These are phyloP conservation scores for Talaromyces islandicus DNA, from an alignment of 2,329 filamentous ascomycete genomes.

Conservation along the genomic window DNA sequence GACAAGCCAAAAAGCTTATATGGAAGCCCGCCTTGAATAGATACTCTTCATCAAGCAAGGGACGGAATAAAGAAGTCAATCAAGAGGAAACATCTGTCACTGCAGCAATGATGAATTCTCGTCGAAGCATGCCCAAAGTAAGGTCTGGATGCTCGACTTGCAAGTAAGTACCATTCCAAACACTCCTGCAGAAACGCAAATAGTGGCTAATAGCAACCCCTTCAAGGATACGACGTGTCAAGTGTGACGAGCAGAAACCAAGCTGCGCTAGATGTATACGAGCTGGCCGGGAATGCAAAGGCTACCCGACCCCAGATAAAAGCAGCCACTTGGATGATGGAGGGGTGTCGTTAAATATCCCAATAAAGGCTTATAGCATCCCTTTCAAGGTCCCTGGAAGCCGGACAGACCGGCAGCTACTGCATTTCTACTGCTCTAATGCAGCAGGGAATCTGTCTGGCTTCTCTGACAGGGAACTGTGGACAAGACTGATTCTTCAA, in stretches of 20 bases:
- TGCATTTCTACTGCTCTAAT: conserved; percentile 19
- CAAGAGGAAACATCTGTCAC: neutral
- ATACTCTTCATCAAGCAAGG: neutral
- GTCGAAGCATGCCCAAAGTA: neutral
- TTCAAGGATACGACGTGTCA: conserved; percentile 17
- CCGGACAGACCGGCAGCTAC: conserved; percentile 17
- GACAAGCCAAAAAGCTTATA: neutral
- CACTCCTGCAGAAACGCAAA: neutral
- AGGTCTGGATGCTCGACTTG: neutral
- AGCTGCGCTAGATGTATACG: conserved; percentile 18
- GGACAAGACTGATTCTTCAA: conserved; percentile 16
- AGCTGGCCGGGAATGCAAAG: conserved; percentile 19
- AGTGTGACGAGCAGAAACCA: conserved; percentile 22
- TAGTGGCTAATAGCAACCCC: neutral
- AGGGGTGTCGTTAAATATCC: neutral
- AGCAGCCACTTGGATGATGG: neutral
- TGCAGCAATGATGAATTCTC: neutral
- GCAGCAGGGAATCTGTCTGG: conserved; percentile 14
- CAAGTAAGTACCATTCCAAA: neutral
- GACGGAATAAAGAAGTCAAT: neutral
- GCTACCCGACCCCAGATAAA: conserved; percentile 9
- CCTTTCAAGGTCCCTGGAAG: conserved; percentile 21
- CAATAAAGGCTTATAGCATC: conserved; percentile 16
- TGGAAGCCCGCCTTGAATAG: neutral
- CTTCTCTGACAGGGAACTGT: conserved; percentile 17